Conservation (phyloP, 1,139 yeast genomes). For the Groenewaldozyma auringiensis region DNA sequence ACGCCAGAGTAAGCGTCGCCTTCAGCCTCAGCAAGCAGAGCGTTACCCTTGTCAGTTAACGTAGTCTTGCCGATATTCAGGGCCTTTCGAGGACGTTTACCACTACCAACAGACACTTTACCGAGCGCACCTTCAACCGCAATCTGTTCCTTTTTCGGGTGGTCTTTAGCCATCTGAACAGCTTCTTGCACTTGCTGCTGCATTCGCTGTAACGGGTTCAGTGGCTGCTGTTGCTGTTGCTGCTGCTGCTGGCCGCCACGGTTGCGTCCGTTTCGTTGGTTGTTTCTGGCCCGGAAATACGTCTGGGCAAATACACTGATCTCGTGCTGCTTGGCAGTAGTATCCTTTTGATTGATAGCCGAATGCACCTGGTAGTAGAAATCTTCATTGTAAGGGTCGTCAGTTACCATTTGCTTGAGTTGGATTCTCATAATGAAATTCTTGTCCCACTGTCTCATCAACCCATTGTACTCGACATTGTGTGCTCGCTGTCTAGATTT, state of each 20-base stretch:
- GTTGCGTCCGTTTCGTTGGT: constrained; percentile 73
- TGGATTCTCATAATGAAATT: constrained; percentile 93
- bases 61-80: constrained; percentile 44
- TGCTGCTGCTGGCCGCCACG: constrained; percentile 76
- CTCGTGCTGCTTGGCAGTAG: constrained; percentile 34
- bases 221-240: constrained; percentile 35
- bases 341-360: constrained; percentile 59
- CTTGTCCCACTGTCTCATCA: constrained; percentile 95
- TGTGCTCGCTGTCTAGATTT: constrained; percentile 73
- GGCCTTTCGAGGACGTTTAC: constrained; percentile 85
- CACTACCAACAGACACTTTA: constrained; percentile 71
- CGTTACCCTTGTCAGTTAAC: constrained; percentile 11
- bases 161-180: constrained; percentile 87
- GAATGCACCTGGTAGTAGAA: constrained; percentile 92
- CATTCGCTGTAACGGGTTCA: constrained; percentile 89
- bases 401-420: constrained; percentile 90
- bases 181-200: constrained; percentile 98
- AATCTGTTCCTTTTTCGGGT: constrained; percentile 65
- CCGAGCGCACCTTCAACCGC: constrained; percentile 89
- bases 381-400: constrained; percentile 95
- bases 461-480: constrained; percentile 67
- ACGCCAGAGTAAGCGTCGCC: constrained; percentile 8
- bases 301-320: constrained; percentile 79
- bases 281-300: constrained; percentile 61
- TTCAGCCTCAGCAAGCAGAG: constrained; percentile 12